Percentiles rank a stretch among this genome's conserved stretches.
Evolutionary conservation across 2,329 filamentous ascomycete species (phyloP).

Genomic region (Trichoderma lentiforme): DNA sequence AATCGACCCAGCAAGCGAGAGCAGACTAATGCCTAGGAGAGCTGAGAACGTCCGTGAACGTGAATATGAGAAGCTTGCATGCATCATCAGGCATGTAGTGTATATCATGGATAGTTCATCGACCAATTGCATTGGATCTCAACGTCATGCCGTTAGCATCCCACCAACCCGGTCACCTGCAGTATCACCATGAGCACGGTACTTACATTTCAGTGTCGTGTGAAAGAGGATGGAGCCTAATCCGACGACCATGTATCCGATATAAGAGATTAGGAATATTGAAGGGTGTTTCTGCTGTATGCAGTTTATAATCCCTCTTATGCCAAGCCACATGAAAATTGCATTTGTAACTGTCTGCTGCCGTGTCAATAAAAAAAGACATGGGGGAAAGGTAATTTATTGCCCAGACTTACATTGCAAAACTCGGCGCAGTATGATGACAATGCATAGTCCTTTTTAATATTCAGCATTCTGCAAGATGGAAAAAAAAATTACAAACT

Average conservation of each 20-base stretch:
- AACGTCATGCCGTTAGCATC: slow-evolving; percentile 6
- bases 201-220: slow-evolving; percentile 53
- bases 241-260: slow-evolving; percentile 54
- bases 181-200: not conserved
- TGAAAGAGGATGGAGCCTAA: slow-evolving; percentile 57
- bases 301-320: slow-evolving; percentile 73
- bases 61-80: slow-evolving; percentile 70
- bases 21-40: slow-evolving; percentile 54
- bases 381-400: not conserved
- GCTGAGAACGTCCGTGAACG: slow-evolving; percentile 49
- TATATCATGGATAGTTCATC: slow-evolving; percentile 61
- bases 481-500: not conserved
- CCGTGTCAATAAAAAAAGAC: slow-evolving; percentile 7
- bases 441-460: slow-evolving; percentile 57
- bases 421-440: slow-evolving; percentile 75
- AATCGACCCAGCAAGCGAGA: slow-evolving; percentile 62
- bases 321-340: slow-evolving; percentile 74
- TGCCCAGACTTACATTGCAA: slow-evolving; percentile 50
- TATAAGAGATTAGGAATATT: slow-evolving; percentile 67
- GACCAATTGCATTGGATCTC: slow-evolving; percentile 58
- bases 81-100: slow-evolving; percentile 54
- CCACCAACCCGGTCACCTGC: not conserved
- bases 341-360: slow-evolving; percentile 72
- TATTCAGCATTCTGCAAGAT: not conserved
- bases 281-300: slow-evolving; percentile 66